Conservation (phyloP, 768 basidiomycete genomes). For the Suillus discolor region DNA sequence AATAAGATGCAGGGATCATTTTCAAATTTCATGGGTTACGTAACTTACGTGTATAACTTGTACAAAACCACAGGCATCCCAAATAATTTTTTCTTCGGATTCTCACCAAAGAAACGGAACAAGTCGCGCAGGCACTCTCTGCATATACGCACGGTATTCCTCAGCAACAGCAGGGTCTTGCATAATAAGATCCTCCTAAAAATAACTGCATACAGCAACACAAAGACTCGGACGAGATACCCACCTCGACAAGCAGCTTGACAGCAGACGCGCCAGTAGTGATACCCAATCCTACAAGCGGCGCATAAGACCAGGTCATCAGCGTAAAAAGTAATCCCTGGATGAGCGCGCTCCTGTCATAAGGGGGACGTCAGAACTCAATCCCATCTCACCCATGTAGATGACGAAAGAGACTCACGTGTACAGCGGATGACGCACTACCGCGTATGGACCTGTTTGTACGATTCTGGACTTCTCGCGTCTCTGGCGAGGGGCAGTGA, state of each 20-base stretch:
- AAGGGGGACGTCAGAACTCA: not conserved
- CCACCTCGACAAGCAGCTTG: slow-evolving; percentile 39
- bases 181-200: slow-evolving; percentile 33
- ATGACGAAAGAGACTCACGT: slow-evolving; percentile 23
- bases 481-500: slow-evolving; percentile 17
- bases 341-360: not conserved
- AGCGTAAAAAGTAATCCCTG: not conserved
- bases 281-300: slow-evolving; percentile 28
- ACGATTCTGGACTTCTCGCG: slow-evolving; percentile 33
- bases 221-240: not conserved
- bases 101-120: slow-evolving; percentile 35
- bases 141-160: slow-evolving; percentile 35
- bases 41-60: too few relatives aligned
- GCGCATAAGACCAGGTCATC: slow-evolving; percentile 36
- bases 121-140: slow-evolving; percentile 28
- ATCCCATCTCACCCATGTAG: not conserved
- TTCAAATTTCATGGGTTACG: too few relatives aligned
- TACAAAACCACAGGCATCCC: too few relatives aligned
- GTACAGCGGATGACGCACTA: slow-evolving; percentile 41
- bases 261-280: slow-evolving; percentile 28
- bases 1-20: too few relatives aligned
- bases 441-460: slow-evolving; percentile 35
- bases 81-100: too few relatives aligned
- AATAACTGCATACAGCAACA: not conserved
- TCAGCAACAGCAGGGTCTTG: slow-evolving; percentile 24